Percentiles rank a stretch among this genome's conserved stretches.
phyloP scores from a whole-genome alignment of 805 yeast species.

The Dipodascopsis uninucleata region DNA sequence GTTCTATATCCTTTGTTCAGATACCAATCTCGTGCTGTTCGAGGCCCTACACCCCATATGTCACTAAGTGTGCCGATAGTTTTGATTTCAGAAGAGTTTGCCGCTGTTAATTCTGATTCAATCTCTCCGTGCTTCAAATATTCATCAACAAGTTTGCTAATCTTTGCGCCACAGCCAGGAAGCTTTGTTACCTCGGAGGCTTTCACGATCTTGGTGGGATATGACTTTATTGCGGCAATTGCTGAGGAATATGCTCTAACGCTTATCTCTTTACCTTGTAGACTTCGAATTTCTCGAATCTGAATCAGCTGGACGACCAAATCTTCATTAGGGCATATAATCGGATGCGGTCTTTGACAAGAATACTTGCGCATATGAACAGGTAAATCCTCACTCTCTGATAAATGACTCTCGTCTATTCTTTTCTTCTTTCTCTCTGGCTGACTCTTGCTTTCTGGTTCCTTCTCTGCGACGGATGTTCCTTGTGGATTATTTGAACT shows the following conservation, averaged over 20 bases:
- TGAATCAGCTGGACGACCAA: constrained; percentile 3
- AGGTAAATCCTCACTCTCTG: too few species aligned
- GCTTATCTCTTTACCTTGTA: constrained; percentile 17
- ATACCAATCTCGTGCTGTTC: constrained; percentile 24
- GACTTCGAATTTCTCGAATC: constrained; percentile 21
- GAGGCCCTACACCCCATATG: constrained; percentile 28
- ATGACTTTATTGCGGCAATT: constrained; percentile 23
- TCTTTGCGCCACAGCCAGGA: constrained; percentile 28
- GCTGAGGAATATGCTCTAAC: constrained; percentile 28
- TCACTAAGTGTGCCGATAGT: constrained; percentile 14
- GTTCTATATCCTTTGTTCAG: constrained; percentile 19
- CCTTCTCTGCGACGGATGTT: too few species aligned
- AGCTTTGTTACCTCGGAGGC: constrained; percentile 13
- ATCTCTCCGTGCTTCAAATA: constrained; percentile 22
- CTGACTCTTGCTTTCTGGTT: too few species aligned
- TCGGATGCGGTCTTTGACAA: constrained; percentile 24
- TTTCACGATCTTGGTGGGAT: constrained; percentile 17
- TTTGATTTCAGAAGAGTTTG: constrained; percentile 10
- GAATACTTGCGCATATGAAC: constrained; percentile 10
- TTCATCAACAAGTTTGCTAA: constrained; percentile 18
- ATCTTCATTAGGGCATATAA: constrained; percentile 15
- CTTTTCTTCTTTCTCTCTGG: too few species aligned
- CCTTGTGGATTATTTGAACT: too few species aligned
- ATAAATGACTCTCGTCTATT: too few species aligned
- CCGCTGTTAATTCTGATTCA: constrained; percentile 15